Base-by-base conservation (phyloP, 148 eudicot species). In the Drosera capensis region DNA sequence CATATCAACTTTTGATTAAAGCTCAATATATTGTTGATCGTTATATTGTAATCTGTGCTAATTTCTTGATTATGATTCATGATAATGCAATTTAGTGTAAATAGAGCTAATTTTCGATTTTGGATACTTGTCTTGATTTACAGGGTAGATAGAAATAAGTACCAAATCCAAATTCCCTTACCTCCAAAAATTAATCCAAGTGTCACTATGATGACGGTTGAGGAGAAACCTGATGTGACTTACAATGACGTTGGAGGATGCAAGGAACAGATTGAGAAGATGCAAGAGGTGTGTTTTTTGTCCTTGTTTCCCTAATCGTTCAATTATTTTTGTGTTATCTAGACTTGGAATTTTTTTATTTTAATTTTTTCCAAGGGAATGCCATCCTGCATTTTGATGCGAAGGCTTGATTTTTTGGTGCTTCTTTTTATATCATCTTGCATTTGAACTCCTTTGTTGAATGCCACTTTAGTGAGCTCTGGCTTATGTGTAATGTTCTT, bases 161-260 rank as follows among this genome's bases (percentile, higher is more conserved):
- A 87, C 60, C 96, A 82, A 62, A 82, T 87, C 58, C 94, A 87
- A 68, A 87, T 87, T 56, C 96, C 94, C 0, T 67, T 82, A 68
- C 95, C 95, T 40, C 99, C 99, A 13, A 92, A 92, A 64, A 85
- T 92, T 54, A 94, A 92, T 63, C 94, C 95, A 4, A 85, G 88
- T 68, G 99, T 92, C 37, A 92, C 95, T 18, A 92, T 92, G 99
- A 85, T 92, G 95, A 81, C 95, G 0, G 99, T 92, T 47, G 99
- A 81, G 65, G 95, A 92, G 64, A 92, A 92, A 61, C 99, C 99
- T 1, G 95, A 90, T 64, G 99, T 90, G 47, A 85, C 99, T 8
- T 90, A 90, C 51, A 78, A 81, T 62, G 99, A 90, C 52, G 95
- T 90, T 41, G 95, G 99, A 46, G 95, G 99, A 39, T 90, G 99